These are phyloP conservation scores for Phytophthora pini DNA, from an alignment of 352 stramenopile genomes.

Conservation along the genomic window DNA sequence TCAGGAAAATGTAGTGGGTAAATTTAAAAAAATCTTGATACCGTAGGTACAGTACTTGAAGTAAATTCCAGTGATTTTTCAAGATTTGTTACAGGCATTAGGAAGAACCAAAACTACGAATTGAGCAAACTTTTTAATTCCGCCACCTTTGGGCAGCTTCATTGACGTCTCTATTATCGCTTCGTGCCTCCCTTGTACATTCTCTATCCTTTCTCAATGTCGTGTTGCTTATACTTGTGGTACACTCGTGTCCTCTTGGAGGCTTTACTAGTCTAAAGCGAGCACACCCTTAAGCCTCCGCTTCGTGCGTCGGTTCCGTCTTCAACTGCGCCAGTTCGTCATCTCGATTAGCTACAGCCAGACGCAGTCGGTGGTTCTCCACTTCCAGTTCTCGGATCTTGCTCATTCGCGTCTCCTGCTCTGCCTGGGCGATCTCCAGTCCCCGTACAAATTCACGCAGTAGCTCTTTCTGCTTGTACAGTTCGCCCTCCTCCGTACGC, in stretches of 20 bases:
- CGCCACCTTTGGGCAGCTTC: not conserved
- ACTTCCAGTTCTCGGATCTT: slow-evolving; percentile 76
- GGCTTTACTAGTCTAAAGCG: slow-evolving; percentile 16
- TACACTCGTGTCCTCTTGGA: slow-evolving; percentile 13
- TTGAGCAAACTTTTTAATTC: not conserved
- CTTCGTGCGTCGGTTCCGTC: not conserved
- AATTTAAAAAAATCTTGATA: no score
- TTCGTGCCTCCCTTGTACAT: slow-evolving; percentile 26
- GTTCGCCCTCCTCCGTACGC: slow-evolving; percentile 35
- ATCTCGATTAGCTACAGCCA: slow-evolving; percentile 49
- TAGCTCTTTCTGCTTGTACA: slow-evolving; percentile 55
- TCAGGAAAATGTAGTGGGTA: no score
- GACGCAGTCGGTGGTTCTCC: slow-evolving; percentile 63
- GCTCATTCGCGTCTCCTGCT: slow-evolving; percentile 78
- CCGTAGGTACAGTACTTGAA: no score
- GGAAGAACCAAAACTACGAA: no score
- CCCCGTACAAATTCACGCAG: slow-evolving; percentile 76
- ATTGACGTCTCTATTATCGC: slow-evolving; percentile 25
- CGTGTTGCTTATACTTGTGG: slow-evolving; percentile 12
- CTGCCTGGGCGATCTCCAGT: slow-evolving; percentile 73
- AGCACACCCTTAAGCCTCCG: no score
- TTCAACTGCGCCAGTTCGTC: slow-evolving; percentile 46
- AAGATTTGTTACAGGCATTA: no score
- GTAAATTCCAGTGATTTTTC: no score
- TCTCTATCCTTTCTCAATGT: slow-evolving; percentile 20